Evolutionary conservation across 495 filamentous ascomycete species (phyloP).

Genomic region (Penicilliopsis zonata): DNA sequence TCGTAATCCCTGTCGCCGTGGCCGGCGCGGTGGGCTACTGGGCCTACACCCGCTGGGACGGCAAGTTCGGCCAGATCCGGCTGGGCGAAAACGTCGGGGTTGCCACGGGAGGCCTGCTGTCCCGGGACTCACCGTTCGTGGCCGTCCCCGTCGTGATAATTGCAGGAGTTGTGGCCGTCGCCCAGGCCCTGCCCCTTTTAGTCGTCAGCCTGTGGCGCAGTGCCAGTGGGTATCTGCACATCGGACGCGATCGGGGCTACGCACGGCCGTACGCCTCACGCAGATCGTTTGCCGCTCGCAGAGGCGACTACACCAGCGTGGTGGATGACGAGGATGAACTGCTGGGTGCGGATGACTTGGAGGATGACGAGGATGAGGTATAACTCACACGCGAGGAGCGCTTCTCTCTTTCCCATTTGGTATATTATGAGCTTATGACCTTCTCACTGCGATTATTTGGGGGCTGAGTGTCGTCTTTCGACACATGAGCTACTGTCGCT

Average conservation of each 20-base stretch:
- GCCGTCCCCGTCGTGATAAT: slow-evolving; percentile 68
- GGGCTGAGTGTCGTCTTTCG: too few relatives aligned
- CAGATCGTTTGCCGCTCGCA: slow-evolving; percentile 70
- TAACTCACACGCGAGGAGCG: slow-evolving; percentile 29
- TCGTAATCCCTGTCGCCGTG: slow-evolving; percentile 56
- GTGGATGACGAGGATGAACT: slow-evolving; percentile 90
- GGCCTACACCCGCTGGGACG: slow-evolving; percentile 73
- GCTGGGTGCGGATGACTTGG: slow-evolving; percentile 72
- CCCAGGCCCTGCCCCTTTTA: slow-evolving; percentile 63
- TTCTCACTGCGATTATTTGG: too few relatives aligned
- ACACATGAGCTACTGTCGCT: too few relatives aligned
- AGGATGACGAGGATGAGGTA: slow-evolving; percentile 83
- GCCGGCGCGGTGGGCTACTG: slow-evolving; percentile 70
- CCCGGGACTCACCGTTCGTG: slow-evolving; percentile 55
- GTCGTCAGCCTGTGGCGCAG: slow-evolving; percentile 54
- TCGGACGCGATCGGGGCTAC: slow-evolving; percentile 23
- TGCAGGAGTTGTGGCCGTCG: slow-evolving; percentile 63
- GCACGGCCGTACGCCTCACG: slow-evolving; percentile 67
- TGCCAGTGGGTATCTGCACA: slow-evolving; percentile 29
- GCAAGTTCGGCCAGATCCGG: slow-evolving; percentile 82
- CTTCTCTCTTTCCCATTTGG: too few relatives aligned
- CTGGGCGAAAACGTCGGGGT: slow-evolving; percentile 50
- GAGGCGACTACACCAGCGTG: slow-evolving; percentile 75
- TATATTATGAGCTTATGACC: too few relatives aligned
- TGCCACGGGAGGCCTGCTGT: slow-evolving; percentile 36